Base-by-base conservation (phyloP, 2,329 filamentous ascomycete genomes). In the Aspergillus terreus region DNA sequence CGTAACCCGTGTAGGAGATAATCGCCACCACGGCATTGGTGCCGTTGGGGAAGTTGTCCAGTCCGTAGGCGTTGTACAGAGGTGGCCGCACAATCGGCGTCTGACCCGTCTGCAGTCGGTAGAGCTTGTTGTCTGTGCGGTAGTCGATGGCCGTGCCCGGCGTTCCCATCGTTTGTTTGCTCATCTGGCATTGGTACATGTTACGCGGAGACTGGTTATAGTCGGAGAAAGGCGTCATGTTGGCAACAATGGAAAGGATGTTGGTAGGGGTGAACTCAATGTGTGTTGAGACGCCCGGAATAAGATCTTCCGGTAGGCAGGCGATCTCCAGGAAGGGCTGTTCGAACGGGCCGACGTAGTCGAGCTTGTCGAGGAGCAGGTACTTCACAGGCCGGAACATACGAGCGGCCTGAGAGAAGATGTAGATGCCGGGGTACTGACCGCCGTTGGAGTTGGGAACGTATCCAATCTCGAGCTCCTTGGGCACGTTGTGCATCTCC, bases 181-280 rank as follows among this genome's bases (percentile, higher is more conserved):
- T 91, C 94, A 97, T 97, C 79, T 97, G 94, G 76, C 92, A 96
- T 70, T 95, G 90, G 70, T 97, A 99, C 92, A 97, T 97, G 75
- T 99, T 99, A 81, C 94, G 82, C 1, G 94, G 94, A 12, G 92
- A 96, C 72, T 99, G 94, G 74, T 99, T 99, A 76, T 96, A 96
- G 70, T 99, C 90, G 44, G 92, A 96, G 75, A 99, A 99, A 3
- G 94, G 94, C 0, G 94, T 99, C 87, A 96, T 95, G 74, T 97
- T 97, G 64, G 94, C 94, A 47, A 99, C 81, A 58, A 99, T 97
- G 6, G 92, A 97, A 23, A 99, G 83, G 59, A 99, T 97, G 72
- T 97, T 94, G 30, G 94, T 99, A 1, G 94, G 92, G 52, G 92
- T 87, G 63, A 88, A 89, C 71, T 99, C 94, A 42, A 97, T 91